Evolutionary conservation across 2,329 filamentous ascomycete species (phyloP).

Genomic region (Talaromyces sp.): DNA sequence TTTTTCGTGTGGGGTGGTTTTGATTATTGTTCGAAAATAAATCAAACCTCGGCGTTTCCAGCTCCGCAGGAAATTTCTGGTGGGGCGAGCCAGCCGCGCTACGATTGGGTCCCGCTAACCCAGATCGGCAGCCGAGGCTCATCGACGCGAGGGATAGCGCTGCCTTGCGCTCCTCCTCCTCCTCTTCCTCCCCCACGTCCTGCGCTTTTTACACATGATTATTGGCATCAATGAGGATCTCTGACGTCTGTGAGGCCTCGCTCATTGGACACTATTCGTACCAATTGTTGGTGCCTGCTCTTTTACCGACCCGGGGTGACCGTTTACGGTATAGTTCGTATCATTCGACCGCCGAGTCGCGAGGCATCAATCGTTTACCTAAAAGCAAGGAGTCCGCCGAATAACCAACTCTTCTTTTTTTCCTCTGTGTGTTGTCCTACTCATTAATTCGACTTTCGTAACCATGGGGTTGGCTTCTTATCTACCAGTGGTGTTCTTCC

Average conservation of each 20-base stretch:
- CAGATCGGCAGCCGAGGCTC: not conserved
- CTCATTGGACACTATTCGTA: not conserved
- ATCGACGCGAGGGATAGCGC: not conserved
- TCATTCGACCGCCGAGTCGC: not conserved
- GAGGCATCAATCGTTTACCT: not conserved
- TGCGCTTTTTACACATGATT: not conserved
- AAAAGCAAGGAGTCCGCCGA: not conserved
- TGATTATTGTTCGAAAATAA: not conserved
- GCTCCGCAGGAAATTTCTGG: not conserved
- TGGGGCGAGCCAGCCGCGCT: not conserved
- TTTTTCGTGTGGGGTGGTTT: not conserved
- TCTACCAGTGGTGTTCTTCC: constrained; percentile 16
- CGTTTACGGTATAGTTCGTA: not conserved
- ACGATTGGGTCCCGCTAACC: not conserved
- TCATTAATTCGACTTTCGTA: not conserved
- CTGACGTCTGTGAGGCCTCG: not conserved
- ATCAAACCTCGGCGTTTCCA: not conserved
- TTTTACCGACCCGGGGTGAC: not conserved
- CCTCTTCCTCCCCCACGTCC: not conserved
- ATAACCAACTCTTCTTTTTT: not conserved
- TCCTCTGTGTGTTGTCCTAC: not conserved
- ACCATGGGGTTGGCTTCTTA: not conserved
- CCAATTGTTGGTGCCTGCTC: not conserved
- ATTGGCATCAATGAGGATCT: not conserved
- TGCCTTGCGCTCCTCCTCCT: not conserved